Conservation (phyloP, 371 early-diverging fungal genomes). For the Mucor mucedo region DNA sequence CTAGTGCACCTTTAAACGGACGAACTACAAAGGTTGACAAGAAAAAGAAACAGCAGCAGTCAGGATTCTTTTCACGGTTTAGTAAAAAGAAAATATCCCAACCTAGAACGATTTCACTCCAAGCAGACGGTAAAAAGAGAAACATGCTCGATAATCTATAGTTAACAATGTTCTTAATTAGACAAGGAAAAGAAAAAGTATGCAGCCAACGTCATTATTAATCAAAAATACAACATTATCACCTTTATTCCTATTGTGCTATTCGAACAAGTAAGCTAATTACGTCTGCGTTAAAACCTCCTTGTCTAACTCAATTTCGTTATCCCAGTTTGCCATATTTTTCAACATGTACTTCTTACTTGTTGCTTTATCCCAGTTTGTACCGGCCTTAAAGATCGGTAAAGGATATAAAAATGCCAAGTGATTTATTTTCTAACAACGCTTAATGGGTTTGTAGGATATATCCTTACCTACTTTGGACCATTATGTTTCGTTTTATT, state of each 20-base stretch:
- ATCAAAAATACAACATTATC: slow-evolving; percentile 95
- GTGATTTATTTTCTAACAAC: neutral
- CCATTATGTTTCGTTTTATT: slow-evolving; percentile 95
- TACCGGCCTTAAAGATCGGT: slow-evolving; percentile 87
- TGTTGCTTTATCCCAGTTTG: slow-evolving; percentile 94
- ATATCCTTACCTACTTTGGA: slow-evolving; percentile 93
- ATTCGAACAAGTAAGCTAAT: slow-evolving; percentile 81
- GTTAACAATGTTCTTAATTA: slow-evolving; percentile 9
- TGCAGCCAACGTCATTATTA: slow-evolving; percentile 89
- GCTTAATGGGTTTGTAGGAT: slow-evolving; percentile 57
- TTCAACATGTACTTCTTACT: slow-evolving; percentile 98
- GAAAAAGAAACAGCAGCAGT: slow-evolving; percentile 2
- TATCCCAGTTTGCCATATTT: slow-evolving; percentile 87
- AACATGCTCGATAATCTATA: no score
- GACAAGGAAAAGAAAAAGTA: slow-evolving; percentile 64
- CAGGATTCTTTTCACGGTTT: slow-evolving; percentile 23
- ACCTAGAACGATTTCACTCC: slow-evolving; percentile 39
- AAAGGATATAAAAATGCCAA: slow-evolving; percentile 11
- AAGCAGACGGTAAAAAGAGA: slow-evolving; percentile 33
- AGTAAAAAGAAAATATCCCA: slow-evolving; percentile 30
- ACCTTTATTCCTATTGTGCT: slow-evolving; percentile 93
- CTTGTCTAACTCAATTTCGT: neutral
- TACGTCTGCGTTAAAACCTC: neutral
- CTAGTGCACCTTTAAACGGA: neutral
- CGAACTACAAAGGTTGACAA: slow-evolving; percentile 2